These are phyloP conservation scores for Antrodiella citrinella DNA, from an alignment of 768 basidiomycete species.

Conservation along the genomic window DNA sequence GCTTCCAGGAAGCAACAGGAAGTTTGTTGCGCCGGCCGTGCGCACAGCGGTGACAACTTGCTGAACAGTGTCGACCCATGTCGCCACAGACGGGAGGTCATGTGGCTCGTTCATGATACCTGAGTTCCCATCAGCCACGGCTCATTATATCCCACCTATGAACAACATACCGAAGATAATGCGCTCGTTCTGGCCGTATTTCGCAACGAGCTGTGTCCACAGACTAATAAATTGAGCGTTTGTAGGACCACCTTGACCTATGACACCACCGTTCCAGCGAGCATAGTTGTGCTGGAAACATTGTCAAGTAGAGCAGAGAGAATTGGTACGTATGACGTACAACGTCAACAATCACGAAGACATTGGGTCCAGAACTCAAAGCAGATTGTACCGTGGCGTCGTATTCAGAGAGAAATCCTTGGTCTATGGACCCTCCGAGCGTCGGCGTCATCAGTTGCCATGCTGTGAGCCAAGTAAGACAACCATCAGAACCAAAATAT, in stretches of 20 bases:
- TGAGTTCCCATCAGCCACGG: conserved; percentile 17
- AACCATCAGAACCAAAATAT: conserved; percentile 5
- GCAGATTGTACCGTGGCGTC: conserved; percentile 42
- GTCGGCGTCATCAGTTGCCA: conserved; percentile 47
- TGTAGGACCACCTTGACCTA: conserved; percentile 34
- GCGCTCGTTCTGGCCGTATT: conserved; percentile 28
- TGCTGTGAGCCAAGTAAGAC: conserved; percentile 21
- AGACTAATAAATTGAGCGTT: conserved; percentile 32
- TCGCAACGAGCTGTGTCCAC: conserved; percentile 32
- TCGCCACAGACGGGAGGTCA: conserved; percentile 29
- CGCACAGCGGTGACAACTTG: conserved; percentile 35
- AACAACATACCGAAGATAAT: conserved; percentile 25
- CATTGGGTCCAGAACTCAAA: conserved; percentile 30
- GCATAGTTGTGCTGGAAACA: conserved; percentile 45
- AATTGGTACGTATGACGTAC: conserved; percentile 22
- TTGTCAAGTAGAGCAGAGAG: neutral
- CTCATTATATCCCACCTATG: neutral
- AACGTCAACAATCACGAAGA: conserved; percentile 44
- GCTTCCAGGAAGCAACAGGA: conserved; percentile 36
- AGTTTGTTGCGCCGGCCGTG: conserved; percentile 33
- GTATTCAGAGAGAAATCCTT: conserved; percentile 36
- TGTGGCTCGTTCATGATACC: conserved; percentile 43
- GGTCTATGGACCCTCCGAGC: conserved; percentile 38
- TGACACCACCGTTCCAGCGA: conserved; percentile 43
- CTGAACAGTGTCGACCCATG: conserved; percentile 30